Percentiles rank a stretch among this genome's conserved stretches.
These are phyloP conservation scores for Emmonsiellopsis sp. DNA, from an alignment of 2,329 filamentous ascomycete species.

Conservation along the genomic window DNA sequence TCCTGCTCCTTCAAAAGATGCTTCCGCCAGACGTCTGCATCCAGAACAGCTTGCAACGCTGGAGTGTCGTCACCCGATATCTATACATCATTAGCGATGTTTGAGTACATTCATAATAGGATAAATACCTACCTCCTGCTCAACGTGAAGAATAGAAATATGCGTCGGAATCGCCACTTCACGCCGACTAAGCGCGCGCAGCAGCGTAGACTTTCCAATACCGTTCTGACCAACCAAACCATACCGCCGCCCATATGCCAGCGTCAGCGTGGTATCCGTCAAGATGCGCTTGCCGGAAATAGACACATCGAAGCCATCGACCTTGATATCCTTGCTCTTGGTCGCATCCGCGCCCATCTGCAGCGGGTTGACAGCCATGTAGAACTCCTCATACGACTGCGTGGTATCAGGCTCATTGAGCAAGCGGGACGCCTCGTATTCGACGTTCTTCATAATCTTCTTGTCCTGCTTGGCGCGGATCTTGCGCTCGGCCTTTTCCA, in stretches of 20 bases:
- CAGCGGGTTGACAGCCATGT: conserved; percentile 97
- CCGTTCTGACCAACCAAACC: conserved; percentile 98
- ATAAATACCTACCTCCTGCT: conserved; percentile 76
- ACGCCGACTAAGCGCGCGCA: conserved; percentile 83
- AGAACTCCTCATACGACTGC: conserved; percentile 97
- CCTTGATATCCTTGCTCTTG: conserved; percentile 98
- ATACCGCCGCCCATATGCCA: conserved; percentile 88
- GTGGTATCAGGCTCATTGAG: conserved; percentile 73
- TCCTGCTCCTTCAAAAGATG: conserved; percentile 83
- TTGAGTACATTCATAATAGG: neutral
- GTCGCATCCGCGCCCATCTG: conserved; percentile 65
- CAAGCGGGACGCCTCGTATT: conserved; percentile 89
- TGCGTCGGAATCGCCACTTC: conserved; percentile 92
- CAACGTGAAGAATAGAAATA: conserved; percentile 97
- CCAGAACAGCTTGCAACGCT: conserved; percentile 86
- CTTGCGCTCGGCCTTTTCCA: conserved; percentile 96
- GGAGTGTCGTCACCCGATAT: conserved; percentile 93
- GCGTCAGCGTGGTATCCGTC: conserved; percentile 78
- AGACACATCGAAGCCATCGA: conserved; percentile 90
- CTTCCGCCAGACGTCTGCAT: conserved; percentile 98
- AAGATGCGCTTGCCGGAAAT: conserved; percentile 85
- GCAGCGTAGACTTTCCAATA: conserved; percentile 93
- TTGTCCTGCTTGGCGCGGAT: conserved; percentile 97
- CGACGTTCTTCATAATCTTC: conserved; percentile 95
- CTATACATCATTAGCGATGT: conserved; percentile 32